Conservation (phyloP, 208 protist species). For the Acanthamoeba lenticulata region DNA sequence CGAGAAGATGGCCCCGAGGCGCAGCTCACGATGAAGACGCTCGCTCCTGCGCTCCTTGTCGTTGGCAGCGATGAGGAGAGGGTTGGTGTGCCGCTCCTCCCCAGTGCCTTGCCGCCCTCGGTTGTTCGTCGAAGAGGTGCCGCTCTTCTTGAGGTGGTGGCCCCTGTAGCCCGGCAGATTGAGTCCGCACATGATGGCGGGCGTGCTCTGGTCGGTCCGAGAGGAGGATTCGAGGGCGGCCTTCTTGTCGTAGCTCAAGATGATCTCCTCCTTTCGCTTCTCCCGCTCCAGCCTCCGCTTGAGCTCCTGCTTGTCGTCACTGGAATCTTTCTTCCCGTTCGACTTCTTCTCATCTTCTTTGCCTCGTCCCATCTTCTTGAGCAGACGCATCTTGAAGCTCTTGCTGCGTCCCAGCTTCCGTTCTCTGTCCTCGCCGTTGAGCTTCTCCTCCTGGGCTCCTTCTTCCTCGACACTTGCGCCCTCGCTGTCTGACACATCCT, state of each 20-base stretch:
- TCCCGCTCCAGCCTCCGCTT: not conserved
- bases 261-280: not conserved
- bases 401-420: not conserved
- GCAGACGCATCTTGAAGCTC: conserved; percentile 26
- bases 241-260: conserved; percentile 14
- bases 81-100: not conserved
- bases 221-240: not conserved
- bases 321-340: not conserved
- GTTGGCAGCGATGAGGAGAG: not conserved
- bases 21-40: not conserved
- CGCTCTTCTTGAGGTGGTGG: not conserved
- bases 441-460: not conserved
- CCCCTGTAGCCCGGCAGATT: conserved; percentile 5
- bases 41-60: not conserved
- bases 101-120: not conserved
- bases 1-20: not conserved
- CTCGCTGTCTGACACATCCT: not conserved
- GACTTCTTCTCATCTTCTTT: not conserved
- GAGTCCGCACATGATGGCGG: not conserved
- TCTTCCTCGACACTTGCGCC: not conserved
- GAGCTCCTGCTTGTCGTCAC: not conserved
- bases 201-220: not conserved
- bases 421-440: too few species aligned
- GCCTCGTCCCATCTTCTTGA: not conserved
- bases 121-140: not conserved